Conservation (phyloP, 2,329 filamentous ascomycete species). For the Arthrobotrys iridis region DNA sequence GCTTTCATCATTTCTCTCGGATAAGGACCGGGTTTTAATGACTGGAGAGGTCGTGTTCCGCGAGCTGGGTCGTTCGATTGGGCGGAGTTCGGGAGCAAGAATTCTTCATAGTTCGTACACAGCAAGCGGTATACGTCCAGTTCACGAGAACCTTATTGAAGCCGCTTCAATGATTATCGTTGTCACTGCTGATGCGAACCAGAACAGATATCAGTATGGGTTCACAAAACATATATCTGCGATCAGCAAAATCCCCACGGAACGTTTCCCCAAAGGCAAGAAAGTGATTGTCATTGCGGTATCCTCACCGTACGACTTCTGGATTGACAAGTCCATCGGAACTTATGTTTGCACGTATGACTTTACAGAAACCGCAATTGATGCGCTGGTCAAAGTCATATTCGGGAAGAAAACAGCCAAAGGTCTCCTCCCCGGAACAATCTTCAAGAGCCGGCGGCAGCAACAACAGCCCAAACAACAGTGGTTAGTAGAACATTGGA, state of each 20-base stretch:
- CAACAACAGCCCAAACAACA: slow-evolving; percentile 57
- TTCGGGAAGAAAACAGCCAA: slow-evolving; percentile 63
- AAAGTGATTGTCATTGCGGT: slow-evolving; percentile 90
- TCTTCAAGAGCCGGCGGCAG: slow-evolving; percentile 56
- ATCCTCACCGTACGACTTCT: slow-evolving; percentile 96
- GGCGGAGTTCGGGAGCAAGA: slow-evolving; percentile 77
- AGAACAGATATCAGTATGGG: slow-evolving; percentile 90
- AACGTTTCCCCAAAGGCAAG: slow-evolving; percentile 79
- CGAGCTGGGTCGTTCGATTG: slow-evolving; percentile 86
- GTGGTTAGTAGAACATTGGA: slow-evolving; percentile 59
- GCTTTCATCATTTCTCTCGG: slow-evolving; percentile 58
- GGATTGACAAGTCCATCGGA: slow-evolving; percentile 74
- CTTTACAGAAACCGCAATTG: slow-evolving; percentile 65
- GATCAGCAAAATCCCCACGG: slow-evolving; percentile 86
- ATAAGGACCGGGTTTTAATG: slow-evolving; percentile 72
- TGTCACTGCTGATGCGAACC: slow-evolving; percentile 88
- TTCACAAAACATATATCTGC: slow-evolving; percentile 97
- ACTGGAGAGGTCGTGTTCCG: slow-evolving; percentile 93
- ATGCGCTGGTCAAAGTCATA: slow-evolving; percentile 66
- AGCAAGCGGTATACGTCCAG: slow-evolving; percentile 72
- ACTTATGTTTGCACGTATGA: slow-evolving; percentile 62
- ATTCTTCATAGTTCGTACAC: slow-evolving; percentile 91
- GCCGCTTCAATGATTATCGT: slow-evolving; percentile 71
- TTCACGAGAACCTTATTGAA: slow-evolving; percentile 72
- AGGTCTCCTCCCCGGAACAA: slow-evolving; percentile 56